phyloP scores from a whole-genome alignment of 495 filamentous ascomycete species.

The Clavariopsis aquatica region DNA sequence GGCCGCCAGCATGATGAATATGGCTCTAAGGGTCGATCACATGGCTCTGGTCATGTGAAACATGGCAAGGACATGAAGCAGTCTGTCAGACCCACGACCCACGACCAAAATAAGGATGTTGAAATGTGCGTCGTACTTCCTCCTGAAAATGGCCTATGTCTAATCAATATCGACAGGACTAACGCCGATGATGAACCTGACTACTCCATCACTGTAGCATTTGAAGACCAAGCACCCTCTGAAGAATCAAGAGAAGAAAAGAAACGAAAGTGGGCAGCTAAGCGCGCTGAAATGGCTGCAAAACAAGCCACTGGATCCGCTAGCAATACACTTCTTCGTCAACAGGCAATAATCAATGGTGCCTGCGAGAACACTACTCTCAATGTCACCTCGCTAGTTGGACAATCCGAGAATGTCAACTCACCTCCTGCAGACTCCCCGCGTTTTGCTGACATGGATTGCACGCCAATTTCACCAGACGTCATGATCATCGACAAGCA shows the following conservation, averaged over 20 bases:
- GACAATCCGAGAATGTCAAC: slow-evolving; percentile 22
- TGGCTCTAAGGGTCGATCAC: not conserved
- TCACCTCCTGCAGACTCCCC: slow-evolving; percentile 45
- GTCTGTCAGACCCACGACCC: not conserved
- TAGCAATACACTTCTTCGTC: slow-evolving; percentile 65
- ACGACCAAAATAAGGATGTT: not conserved
- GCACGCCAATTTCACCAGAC: slow-evolving; percentile 54
- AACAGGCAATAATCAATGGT: slow-evolving; percentile 70
- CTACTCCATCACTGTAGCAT: not conserved
- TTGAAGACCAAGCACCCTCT: slow-evolving; percentile 6
- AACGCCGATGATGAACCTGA: not conserved
- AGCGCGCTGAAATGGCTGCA: slow-evolving; percentile 57
- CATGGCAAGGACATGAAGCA: not conserved
- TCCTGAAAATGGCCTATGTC: not conserved
- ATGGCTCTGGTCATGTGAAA: not conserved
- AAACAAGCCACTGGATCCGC: slow-evolving; percentile 65
- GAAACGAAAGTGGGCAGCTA: slow-evolving; percentile 81
- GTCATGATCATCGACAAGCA: slow-evolving; percentile 59
- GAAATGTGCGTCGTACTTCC: not conserved
- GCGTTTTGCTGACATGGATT: slow-evolving; percentile 51
- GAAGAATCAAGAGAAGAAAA: slow-evolving; percentile 74
- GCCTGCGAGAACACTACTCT: slow-evolving; percentile 60
- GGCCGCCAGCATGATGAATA: not conserved
- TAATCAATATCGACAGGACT: not conserved
- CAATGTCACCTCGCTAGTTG: slow-evolving; percentile 46